Conservation (phyloP, 169 alveolate genomes). For the Cyclospora cayetanensis region DNA sequence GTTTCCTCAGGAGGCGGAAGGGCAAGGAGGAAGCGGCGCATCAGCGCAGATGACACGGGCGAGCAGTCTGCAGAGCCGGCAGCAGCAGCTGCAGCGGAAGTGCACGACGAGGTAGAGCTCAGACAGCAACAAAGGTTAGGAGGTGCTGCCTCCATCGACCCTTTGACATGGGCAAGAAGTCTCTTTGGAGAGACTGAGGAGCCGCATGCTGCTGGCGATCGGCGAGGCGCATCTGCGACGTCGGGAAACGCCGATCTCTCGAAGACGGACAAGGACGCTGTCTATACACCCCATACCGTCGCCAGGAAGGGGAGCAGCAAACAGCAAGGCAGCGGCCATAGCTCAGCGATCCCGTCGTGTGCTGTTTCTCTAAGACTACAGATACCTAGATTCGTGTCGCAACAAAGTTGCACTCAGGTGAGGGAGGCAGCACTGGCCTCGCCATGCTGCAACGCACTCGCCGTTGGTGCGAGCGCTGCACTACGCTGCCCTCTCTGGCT, state of each 20-base stretch:
- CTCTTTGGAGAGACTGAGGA: slow-evolving; percentile 20
- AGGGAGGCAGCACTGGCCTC: neutral
- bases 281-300: neutral
- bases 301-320: slow-evolving; percentile 4
- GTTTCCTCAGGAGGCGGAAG: no score
- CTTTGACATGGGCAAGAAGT: neutral
- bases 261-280: neutral
- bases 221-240: no score
- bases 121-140: slow-evolving; percentile 2
- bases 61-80: neutral
- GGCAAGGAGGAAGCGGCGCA: no score
- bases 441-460: neutral
- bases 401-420: neutral
- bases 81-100: neutral
- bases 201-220: slow-evolving; percentile 1
- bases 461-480: neutral
- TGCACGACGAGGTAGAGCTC: neutral
- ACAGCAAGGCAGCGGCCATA: slow-evolving; percentile 16
- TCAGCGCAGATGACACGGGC: neutral
- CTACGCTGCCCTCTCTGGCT: no score
- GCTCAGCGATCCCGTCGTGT: slow-evolving; percentile 5
- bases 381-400: neutral
- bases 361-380: neutral
- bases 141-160: slow-evolving; percentile 38
- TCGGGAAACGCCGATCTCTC: neutral